Conservation (phyloP, 345 rosid species). For the Eucalyptus cloeziana region DNA sequence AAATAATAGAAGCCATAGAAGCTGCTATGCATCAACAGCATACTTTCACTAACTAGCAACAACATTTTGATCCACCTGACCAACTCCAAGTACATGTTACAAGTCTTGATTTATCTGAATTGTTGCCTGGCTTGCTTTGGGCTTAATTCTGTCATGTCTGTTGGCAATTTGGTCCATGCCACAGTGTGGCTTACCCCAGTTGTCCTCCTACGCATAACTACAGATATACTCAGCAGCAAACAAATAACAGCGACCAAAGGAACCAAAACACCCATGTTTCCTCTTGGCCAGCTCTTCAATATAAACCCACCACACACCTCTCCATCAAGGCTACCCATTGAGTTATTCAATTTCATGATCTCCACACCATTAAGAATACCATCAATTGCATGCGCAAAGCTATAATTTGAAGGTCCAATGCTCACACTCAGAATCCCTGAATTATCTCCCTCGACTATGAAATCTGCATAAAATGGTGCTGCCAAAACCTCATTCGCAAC, state of each 20-base stretch:
- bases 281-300: constrained; percentile 36
- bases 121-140: constrained; percentile 12
- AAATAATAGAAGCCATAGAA: neutral
- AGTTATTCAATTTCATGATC: constrained; percentile 85
- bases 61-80: neutral
- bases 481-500: constrained; percentile 28
- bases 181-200: constrained; percentile 1
- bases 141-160: constrained; percentile 16
- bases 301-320: constrained; percentile 31
- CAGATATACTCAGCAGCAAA: constrained; percentile 38
- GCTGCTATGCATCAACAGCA: neutral
- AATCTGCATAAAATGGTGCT: constrained; percentile 62
- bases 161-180: constrained; percentile 57
- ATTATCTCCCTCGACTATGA: constrained; percentile 28
- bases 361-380: constrained; percentile 81
- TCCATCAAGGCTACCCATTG: constrained; percentile 78
- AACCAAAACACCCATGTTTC: constrained; percentile 26
- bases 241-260: constrained; percentile 53
- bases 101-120: constrained; percentile 17
- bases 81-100: neutral
- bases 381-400: constrained; percentile 33
- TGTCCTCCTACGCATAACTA: constrained; percentile 29
- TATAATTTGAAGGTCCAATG: constrained; percentile 55
- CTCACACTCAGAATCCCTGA: constrained; percentile 34
- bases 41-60: neutral